Base-by-base conservation (phyloP, 2,329 filamentous ascomycete species). In the Beauveria rudraprayagi region DNA sequence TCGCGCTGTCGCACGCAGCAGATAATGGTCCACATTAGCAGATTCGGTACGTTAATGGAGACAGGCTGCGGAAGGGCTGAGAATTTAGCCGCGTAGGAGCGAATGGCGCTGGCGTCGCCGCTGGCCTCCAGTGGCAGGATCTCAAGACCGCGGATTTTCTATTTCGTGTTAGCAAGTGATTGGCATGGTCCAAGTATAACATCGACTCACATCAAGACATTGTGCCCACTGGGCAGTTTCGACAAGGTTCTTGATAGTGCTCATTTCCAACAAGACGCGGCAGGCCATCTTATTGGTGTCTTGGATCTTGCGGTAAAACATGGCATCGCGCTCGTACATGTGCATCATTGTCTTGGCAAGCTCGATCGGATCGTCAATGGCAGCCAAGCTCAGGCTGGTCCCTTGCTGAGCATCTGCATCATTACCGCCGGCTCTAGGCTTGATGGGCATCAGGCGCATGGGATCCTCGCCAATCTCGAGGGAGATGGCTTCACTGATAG, bases 1-100 rank as follows among this genome's bases (percentile, higher is more conserved):
- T 89, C 87, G 64, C 90, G 84, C 74, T 96, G 88, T 61, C 86
- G 83, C 55, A 88, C 87, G 74, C 92, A 95, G 76, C 90, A 92
- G 47, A 88, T 83, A 66, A 99, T 91, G 55, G 91, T 91, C 94
- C 94, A 97, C 77, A 96, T 88, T 65, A 99, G 83, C 64, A 97
- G 80, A 73, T 93, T 91, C 19, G 93, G 93, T 67, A 97, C 87
- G 69, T 94, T 96, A 71, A 91, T 87, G 3, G 92, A 88, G 46
- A 99, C 89, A 8, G 92, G 85, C 66, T 91, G 85, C 4, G 91
- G 84, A 46, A 96, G 82, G 1, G 83, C 80, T 17, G 90, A 84
- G 76, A 99, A 97, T 64, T 87, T 88, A 68, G 90, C 86, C 1
- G 93, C 92, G 63, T 87, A 87, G 65, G 82, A 82, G 65, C 94